These are phyloP conservation scores for Suhomyces sp. DNA, from an alignment of 805 yeast genomes.

Conservation along the genomic window DNA sequence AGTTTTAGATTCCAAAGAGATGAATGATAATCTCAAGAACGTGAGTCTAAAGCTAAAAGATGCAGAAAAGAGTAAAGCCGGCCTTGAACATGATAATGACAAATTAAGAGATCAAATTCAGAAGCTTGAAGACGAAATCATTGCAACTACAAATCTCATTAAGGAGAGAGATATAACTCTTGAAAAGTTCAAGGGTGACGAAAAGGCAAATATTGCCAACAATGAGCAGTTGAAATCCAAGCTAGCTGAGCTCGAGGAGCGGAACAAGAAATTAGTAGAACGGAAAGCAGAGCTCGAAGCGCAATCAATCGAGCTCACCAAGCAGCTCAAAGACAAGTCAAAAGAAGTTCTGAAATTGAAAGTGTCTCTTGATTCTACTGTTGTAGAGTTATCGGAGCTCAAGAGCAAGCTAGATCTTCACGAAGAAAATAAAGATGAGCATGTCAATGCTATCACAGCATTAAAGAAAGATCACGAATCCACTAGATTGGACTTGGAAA, in stretches of 20 bases:
- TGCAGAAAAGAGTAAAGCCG: constrained; percentile 27
- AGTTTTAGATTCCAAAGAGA: constrained; percentile 53
- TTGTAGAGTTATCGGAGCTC: constrained; percentile 3
- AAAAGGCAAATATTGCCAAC: constrained; percentile 27
- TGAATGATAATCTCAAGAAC: constrained; percentile 53
- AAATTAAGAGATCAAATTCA: constrained; percentile 39
- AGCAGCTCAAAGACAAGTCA: constrained; percentile 7
- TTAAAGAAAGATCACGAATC: constrained; percentile 9
- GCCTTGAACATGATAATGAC: constrained; percentile 32
- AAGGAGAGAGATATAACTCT: constrained; percentile 49
- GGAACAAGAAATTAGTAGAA: constrained; percentile 30
- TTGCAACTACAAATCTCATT: constrained; percentile 28
- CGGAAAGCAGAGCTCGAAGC: constrained; percentile 30
- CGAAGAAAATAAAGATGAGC: constrained; percentile 10
- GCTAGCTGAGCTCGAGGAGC: constrained; percentile 27
- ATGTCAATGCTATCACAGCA: constrained; percentile 5
- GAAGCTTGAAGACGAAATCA: constrained; percentile 33
- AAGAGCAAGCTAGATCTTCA: constrained; percentile 8
- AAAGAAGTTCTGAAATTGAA: constrained; percentile 8
- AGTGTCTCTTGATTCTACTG: constrained; percentile 6
- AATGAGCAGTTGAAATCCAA: constrained; percentile 27
- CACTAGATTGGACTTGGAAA: background rate
- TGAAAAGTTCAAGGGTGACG: constrained; percentile 40
- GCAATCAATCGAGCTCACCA: constrained; percentile 15
- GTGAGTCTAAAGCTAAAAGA: constrained; percentile 45